Base-by-base conservation (phyloP, 345 rosid genomes). In the Mangifera indica region DNA sequence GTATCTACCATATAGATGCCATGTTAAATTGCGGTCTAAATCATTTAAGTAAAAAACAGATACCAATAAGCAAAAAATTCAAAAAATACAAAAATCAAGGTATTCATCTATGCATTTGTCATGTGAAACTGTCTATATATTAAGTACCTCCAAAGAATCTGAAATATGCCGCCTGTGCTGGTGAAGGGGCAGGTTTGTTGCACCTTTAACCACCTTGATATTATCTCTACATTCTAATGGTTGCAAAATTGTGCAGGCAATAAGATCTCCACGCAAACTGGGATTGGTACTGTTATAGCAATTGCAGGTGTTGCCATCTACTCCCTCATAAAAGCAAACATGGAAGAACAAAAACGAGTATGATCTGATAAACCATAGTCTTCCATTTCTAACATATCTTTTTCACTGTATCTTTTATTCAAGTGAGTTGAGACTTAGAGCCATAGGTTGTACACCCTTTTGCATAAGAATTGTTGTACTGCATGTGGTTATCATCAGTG, bases 231-330 rank as follows among this genome's bases (percentile, higher is more conserved):
- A 24, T 56, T 22, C 40, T 46, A 44, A 68, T 63, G 46, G 42
- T 48, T 69, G 72, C 12, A 29, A 45, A 67, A 48, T 69, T 53
- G 59, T 61, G 72, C 81, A 85, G 86, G 88, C 67, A 85, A 85
- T 55, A 82, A 45, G 59, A 85, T 85, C 80, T 80, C 88, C 61
- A 74, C 88, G 2, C 88, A 85, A 66, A 85, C 88, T 25, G 86
- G 86, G 54, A 80, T 76, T 66, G 86, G 88, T 10, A 85, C 88
- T 0, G 82, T 76, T 8, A 74, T 82, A 62, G 88, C 88, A 57
- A 85, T 85, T 69, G 83, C 81, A 25, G 88, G 88, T 40, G 86
- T 82, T 14, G 88, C 86, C 68, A 72, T 80, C 55, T 80, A 80
- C 69, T 85, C 88, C 5, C 72, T 85, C 13, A 82, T 80, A 48